Evolutionary conservation across 1,284 basidiomycete genomes (phyloP).

Genomic region (Microbotryum violaceum): DNA sequence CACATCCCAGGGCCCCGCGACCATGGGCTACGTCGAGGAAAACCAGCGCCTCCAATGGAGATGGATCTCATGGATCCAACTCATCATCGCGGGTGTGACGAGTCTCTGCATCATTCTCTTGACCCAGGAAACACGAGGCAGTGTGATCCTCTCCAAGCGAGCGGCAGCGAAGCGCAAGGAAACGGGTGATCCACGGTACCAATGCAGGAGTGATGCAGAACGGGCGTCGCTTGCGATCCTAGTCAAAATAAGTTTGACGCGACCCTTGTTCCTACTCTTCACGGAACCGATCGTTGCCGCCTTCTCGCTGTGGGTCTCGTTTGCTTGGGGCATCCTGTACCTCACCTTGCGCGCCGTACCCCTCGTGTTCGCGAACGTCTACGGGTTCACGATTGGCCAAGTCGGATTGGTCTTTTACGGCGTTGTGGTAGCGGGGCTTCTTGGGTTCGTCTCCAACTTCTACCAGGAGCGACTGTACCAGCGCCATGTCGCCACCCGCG

Average conservation of each 20-base stretch:
- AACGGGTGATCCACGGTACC: slow-evolving; percentile 38
- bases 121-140: slow-evolving; percentile 31
- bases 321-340: slow-evolving; percentile 10
- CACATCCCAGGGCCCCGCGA: slow-evolving; percentile 9
- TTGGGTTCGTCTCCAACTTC: slow-evolving; percentile 20
- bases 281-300: slow-evolving; percentile 32
- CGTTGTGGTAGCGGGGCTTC: slow-evolving; percentile 18
- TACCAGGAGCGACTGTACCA: slow-evolving; percentile 44
- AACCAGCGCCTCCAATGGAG: slow-evolving; percentile 17
- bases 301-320: slow-evolving; percentile 26
- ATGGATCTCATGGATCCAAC: slow-evolving; percentile 47
- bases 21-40: slow-evolving; percentile 24
- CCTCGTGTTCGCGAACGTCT: slow-evolving; percentile 23
- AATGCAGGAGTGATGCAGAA: slow-evolving; percentile 39
- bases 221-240: slow-evolving; percentile 37
- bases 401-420: slow-evolving; percentile 23
- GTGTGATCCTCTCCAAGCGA: slow-evolving; percentile 33
- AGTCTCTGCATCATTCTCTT: slow-evolving; percentile 21
- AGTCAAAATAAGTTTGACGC: slow-evolving; percentile 38
- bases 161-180: slow-evolving; percentile 23
- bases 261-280: slow-evolving; percentile 30
- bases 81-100: slow-evolving; percentile 21
- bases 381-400: slow-evolving; percentile 25
- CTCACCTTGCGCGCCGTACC: slow-evolving; percentile 17
- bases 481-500: slow-evolving; percentile 47